phyloP scores from a whole-genome alignment of 441 rosid genomes.

The Rhodomyrtus psidioides region DNA sequence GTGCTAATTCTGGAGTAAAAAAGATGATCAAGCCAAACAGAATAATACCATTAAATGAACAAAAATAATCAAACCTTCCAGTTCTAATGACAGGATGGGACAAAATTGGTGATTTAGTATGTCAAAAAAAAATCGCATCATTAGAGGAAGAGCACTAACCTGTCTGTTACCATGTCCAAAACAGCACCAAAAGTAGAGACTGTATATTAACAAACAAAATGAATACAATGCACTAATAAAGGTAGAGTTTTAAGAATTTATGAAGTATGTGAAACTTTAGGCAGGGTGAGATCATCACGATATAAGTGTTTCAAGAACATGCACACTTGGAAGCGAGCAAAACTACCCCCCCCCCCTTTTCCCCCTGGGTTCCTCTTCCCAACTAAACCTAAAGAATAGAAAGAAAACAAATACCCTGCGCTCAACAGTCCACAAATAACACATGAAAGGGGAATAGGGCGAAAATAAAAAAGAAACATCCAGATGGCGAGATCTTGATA shows the following conservation, averaged over 20 bases:
- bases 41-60: background rate
- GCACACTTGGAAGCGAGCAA: background rate
- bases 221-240: background rate
- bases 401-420: background rate
- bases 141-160: conserved; percentile 26
- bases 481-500: background rate
- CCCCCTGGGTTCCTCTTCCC: too few relatives aligned
- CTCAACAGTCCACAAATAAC: background rate
- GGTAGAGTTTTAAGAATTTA: background rate
- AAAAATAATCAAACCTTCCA: background rate
- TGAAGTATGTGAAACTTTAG: background rate
- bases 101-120: background rate
- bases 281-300: background rate
- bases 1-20: conserved; percentile 75
- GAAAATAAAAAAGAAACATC: background rate
- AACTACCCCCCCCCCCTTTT: background rate
- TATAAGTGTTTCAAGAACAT: background rate
- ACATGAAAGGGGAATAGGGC: background rate
- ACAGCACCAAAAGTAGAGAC: conserved; percentile 99
- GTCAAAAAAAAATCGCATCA: background rate
- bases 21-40: conserved; percentile 1
- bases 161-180: conserved; percentile 96
- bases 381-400: background rate
- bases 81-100: background rate
- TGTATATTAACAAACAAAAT: conserved; percentile 13